phyloP scores from a whole-genome alignment of 805 yeast species.

The Ogataea wickerhamii region DNA sequence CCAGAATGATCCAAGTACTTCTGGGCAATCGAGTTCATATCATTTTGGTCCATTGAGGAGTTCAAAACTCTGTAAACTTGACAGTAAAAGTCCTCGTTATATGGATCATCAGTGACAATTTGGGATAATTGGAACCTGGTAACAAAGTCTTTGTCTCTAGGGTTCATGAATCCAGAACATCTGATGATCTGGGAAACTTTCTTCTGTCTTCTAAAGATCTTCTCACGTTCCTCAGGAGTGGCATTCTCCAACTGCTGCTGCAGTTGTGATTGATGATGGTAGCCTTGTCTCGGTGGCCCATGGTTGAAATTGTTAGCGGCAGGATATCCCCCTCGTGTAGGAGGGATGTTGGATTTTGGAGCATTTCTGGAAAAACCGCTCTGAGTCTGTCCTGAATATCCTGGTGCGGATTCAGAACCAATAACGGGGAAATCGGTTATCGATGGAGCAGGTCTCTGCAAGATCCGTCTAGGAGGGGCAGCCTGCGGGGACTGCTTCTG shows the following conservation, averaged over 20 bases:
- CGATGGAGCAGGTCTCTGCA: constrained; percentile 5
- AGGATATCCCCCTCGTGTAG: constrained; percentile 6
- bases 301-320: constrained; percentile 8
- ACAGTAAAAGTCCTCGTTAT: constrained; percentile 92
- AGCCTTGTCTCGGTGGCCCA: constrained; percentile 5
- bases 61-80: constrained; percentile 84
- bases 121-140: constrained; percentile 93
- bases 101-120: constrained; percentile 95
- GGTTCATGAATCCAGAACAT: constrained; percentile 93
- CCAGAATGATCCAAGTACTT: constrained; percentile 91
- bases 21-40: constrained; percentile 81
- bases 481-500: not conserved
- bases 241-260: constrained; percentile 40
- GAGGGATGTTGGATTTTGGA: not conserved
- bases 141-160: constrained; percentile 93
- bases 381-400: not conserved
- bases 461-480: constrained; percentile 2
- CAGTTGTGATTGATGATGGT: constrained; percentile 22
- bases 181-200: constrained; percentile 72
- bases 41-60: constrained; percentile 51
- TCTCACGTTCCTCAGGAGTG: constrained; percentile 70
- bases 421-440: constrained; percentile 2
- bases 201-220: constrained; percentile 63
- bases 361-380: not conserved
- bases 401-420: not conserved